Evolutionary conservation across 2,329 filamentous ascomycete genomes (phyloP).

Genomic region (Colletotrichum chrysophilum): DNA sequence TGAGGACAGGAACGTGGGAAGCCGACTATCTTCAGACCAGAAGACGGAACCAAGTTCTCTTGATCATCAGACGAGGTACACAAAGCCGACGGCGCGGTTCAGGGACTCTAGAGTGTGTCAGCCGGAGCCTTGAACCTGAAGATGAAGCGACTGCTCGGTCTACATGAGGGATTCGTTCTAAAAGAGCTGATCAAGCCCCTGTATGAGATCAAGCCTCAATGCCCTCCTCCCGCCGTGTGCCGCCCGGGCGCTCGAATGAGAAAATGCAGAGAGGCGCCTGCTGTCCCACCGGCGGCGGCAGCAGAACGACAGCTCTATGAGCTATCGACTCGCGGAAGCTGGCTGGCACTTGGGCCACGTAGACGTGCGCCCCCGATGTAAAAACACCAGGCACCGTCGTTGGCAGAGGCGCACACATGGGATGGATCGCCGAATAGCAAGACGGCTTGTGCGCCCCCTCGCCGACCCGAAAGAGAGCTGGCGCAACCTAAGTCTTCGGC

Average conservation of each 20-base stretch:
- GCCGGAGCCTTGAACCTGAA: neutral
- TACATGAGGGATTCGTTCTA: neutral
- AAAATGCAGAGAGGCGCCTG: neutral
- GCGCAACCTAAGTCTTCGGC: neutral
- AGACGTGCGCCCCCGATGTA: neutral
- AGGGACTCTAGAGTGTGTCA: neutral
- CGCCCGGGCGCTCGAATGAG: neutral
- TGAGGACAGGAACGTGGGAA: neutral
- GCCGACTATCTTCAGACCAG: neutral
- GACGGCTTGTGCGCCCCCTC: neutral
- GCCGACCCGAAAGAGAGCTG: neutral
- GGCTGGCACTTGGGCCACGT: neutral
- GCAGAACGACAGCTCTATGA: neutral
- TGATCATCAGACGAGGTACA: neutral
- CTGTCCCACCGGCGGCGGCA: neutral
- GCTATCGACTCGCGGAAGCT: neutral
- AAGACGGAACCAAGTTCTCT: neutral
- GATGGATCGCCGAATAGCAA: neutral
- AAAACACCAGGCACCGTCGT: constrained; percentile 8
- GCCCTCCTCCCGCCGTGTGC: neutral
- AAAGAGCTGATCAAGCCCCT: neutral
- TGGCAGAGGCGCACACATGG: neutral
- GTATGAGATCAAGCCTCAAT: neutral
- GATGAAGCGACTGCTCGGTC: neutral
- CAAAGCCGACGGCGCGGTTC: neutral